Evolutionary conservation across 116 monocot genomes (phyloP).

Genomic region (Posidonia oceanica): DNA sequence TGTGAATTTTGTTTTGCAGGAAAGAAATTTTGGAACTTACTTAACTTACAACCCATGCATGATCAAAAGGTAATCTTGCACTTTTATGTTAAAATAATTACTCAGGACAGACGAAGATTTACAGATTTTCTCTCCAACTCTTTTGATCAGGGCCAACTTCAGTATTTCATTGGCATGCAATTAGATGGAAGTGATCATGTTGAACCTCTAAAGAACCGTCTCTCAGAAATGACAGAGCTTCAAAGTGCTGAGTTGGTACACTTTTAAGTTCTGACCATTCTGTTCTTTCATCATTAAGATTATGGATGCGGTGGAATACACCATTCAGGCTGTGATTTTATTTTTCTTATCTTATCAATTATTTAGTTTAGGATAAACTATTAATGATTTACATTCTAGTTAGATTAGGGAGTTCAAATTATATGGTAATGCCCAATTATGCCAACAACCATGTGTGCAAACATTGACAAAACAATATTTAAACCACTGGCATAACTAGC

Average conservation of each 20-base stretch:
- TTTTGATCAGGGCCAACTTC: constrained; percentile 75
- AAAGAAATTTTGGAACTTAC: constrained; percentile 98
- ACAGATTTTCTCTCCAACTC: neutral
- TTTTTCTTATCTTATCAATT: too few relatives aligned
- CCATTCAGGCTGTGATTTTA: too few relatives aligned
- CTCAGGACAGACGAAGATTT: neutral
- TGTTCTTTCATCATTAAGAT: neutral
- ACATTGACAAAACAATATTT: too few relatives aligned
- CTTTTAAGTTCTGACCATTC: neutral
- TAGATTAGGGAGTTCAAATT: too few relatives aligned
- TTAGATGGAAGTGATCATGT: constrained; percentile 93
- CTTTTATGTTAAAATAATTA: neutral
- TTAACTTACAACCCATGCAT: constrained; percentile 96
- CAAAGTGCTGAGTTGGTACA: constrained; percentile 70
- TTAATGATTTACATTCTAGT: too few relatives aligned
- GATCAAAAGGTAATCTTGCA: constrained; percentile 66
- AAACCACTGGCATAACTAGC: too few relatives aligned
- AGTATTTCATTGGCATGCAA: constrained; percentile 99
- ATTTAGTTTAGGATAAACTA: too few relatives aligned
- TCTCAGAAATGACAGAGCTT: constrained; percentile 64
- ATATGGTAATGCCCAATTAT: too few relatives aligned
- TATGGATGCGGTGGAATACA: too few relatives aligned
- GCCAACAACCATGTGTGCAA: too few relatives aligned
- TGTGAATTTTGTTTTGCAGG: constrained; percentile 31
- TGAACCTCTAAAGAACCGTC: constrained; percentile 79